phyloP scores from a whole-genome alignment of 768 basidiomycete species.

The Psilocybe tampanensis region DNA sequence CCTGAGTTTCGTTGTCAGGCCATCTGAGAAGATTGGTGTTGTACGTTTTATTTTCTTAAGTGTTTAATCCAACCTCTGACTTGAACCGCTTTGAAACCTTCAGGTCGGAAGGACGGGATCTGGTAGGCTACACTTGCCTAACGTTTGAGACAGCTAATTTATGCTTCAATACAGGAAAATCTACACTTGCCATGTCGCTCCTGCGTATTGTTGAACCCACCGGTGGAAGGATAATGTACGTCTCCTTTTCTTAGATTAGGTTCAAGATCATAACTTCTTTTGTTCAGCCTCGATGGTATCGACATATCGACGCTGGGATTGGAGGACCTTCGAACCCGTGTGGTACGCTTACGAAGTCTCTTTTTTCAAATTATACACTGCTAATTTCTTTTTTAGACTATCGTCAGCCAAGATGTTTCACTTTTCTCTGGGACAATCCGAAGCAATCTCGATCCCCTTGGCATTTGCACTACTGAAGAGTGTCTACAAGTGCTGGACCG shows the following conservation, averaged over 20 bases:
- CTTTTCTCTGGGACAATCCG: conserved; percentile 74
- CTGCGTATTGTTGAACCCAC: conserved; percentile 65
- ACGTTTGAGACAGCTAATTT: neutral
- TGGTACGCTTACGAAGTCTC: conserved; percentile 39
- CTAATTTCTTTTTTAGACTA: conserved; percentile 50
- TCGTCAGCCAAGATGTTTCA: conserved; percentile 75
- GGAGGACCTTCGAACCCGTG: conserved; percentile 64
- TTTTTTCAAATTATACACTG: neutral
- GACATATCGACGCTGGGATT: conserved; percentile 70
- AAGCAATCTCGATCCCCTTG: conserved; percentile 74
- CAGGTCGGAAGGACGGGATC: conserved; percentile 74
- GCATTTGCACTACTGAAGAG: conserved; percentile 57
- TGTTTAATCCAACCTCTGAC: neutral
- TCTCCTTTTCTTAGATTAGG: conserved; percentile 2
- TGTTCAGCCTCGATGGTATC: conserved; percentile 64
- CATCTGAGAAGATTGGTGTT: conserved; percentile 70
- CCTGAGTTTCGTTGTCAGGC: conserved; percentile 59
- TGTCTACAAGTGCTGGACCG: conserved; percentile 67
- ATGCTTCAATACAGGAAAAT: conserved; percentile 43
- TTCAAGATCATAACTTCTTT: neutral
- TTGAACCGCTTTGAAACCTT: neutral
- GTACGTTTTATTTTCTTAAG: conserved; percentile 34
- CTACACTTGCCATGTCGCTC: conserved; percentile 57
- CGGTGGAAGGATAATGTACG: conserved; percentile 60
- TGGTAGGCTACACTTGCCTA: conserved; percentile 36